phyloP scores from a whole-genome alignment of 2,329 filamentous ascomycete species.

The Penicillium sp. region DNA sequence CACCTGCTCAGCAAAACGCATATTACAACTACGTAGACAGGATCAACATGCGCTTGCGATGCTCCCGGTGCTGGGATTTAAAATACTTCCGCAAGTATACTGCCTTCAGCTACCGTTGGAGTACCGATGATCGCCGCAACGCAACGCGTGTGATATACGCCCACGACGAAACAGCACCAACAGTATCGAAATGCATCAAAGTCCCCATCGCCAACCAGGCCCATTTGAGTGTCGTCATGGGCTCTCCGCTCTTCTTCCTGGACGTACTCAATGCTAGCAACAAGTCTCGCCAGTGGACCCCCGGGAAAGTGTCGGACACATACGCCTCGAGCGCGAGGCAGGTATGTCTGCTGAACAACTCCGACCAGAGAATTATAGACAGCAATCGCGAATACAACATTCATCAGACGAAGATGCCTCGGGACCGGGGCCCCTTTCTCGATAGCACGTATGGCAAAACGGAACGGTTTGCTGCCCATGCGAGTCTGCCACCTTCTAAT shows the following conservation, averaged over 20 bases:
- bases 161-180: neutral
- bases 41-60: neutral
- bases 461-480: neutral
- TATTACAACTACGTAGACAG: neutral
- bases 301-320: neutral
- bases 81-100: neutral
- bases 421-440: neutral
- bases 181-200: neutral
- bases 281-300: neutral
- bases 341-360: neutral
- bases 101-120: conserved; percentile 4
- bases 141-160: neutral
- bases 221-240: neutral
- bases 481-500: neutral
- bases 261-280: neutral
- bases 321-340: neutral
- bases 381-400: neutral
- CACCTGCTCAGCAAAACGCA: neutral
- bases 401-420: neutral
- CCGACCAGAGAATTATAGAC: neutral
- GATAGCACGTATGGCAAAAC: neutral
- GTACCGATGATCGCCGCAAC: neutral
- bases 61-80: neutral
- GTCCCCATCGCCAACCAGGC: neutral
- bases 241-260: neutral